These are phyloP conservation scores for Backusella circina DNA, from an alignment of 192 early-diverging fungal species.

Conservation along the genomic window DNA sequence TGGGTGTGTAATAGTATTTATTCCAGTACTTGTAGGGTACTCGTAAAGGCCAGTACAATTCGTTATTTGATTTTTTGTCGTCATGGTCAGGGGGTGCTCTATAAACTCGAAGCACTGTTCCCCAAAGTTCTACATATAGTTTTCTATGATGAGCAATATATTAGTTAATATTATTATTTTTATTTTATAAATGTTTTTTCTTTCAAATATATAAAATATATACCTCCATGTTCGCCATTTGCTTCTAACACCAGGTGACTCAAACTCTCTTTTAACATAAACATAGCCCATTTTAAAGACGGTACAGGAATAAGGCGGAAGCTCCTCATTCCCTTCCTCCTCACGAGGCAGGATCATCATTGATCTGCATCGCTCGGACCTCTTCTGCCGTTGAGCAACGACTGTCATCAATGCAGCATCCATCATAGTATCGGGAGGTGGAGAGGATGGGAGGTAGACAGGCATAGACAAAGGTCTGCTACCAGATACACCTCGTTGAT, in stretches of 20 bases:
- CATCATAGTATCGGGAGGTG: neutral
- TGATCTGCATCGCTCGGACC: neutral
- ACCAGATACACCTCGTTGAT: neutral
- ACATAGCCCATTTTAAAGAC: conserved; percentile 48
- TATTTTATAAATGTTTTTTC: neutral
- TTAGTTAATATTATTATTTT: neutral
- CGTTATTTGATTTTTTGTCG: neutral
- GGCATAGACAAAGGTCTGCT: conserved; percentile 9
- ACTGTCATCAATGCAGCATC: neutral
- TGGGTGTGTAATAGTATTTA: conserved; percentile 16
- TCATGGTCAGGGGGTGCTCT: conserved; percentile 5
- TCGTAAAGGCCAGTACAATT: neutral
- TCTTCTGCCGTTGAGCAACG: neutral
- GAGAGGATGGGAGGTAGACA: neutral
- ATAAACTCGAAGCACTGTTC: conserved; percentile 31
- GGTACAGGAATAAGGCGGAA: conserved; percentile 45
- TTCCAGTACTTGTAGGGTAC: neutral
- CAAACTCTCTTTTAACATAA: conserved; percentile 43
- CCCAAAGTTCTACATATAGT: conserved; percentile 44
- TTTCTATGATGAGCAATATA: conserved; percentile 18
- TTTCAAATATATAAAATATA: neutral
- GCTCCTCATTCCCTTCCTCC: conserved; percentile 40
- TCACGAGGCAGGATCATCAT: conserved; percentile 20
- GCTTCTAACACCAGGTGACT: conserved; percentile 30
- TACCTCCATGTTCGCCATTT: conserved; percentile 44